phyloP scores from a whole-genome alignment of 1,139 yeast species.

The Groenewaldozyma auringiensis region DNA sequence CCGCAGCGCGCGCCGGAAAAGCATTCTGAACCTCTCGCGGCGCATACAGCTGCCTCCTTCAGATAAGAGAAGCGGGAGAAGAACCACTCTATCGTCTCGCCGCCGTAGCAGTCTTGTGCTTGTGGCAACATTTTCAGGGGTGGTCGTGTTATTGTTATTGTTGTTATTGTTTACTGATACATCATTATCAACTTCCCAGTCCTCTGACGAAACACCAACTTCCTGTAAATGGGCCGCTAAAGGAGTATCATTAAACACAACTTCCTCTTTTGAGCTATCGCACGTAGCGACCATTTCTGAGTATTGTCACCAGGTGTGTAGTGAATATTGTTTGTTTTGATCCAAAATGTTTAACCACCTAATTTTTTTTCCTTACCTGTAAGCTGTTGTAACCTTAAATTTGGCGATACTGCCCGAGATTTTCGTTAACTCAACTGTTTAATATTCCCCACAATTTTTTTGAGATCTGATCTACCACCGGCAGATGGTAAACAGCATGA shows the following conservation, averaged over 20 bases:
- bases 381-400: no score
- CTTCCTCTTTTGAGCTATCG: constrained; percentile 10
- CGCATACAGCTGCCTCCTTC: constrained; percentile 15
- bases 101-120: constrained; percentile 5
- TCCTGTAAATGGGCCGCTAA: constrained; percentile 26
- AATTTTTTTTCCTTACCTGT: no score
- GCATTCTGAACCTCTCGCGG: constrained; percentile 20
- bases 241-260: constrained; percentile 29
- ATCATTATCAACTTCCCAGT: constrained; percentile 24
- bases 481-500: not conserved
- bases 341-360: not conserved
- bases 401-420: no score
- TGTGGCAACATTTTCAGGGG: constrained; percentile 6
- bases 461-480: no score
- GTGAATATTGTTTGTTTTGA: not conserved
- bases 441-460: not conserved
- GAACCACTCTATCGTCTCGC: constrained; percentile 12
- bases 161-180: constrained; percentile 6
- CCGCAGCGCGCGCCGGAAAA: constrained; percentile 23
- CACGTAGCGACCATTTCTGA: not conserved
- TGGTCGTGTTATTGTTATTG: constrained; percentile 5
- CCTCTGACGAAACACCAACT: constrained; percentile 20
- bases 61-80: constrained; percentile 20
- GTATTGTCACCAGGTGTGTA: not conserved
- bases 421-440: no score